A percentile compares a stretch with the other conserved stretches of the same genome.
Evolutionary conservation across 371 early-diverging fungal species (phyloP).

Genomic region (Apophysomyces trapeziformis): DNA sequence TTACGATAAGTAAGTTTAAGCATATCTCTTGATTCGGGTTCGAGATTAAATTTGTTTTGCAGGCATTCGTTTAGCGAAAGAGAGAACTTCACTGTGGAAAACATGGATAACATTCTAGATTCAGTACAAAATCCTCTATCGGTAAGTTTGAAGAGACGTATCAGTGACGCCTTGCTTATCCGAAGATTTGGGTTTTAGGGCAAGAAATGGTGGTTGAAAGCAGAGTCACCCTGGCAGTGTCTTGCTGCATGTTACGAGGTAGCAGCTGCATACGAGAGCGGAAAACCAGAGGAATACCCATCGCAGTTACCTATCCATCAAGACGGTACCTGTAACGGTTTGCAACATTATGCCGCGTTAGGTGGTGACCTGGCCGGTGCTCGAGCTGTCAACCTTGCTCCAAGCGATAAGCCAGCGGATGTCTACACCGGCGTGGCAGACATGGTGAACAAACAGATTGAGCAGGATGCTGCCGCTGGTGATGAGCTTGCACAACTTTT

Average conservation of each 20-base stretch:
- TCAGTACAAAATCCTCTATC: slow-evolving; percentile 82
- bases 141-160: slow-evolving; percentile 19
- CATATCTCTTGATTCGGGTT: not conserved
- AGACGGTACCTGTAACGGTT: slow-evolving; percentile 98
- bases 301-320: slow-evolving; percentile 93
- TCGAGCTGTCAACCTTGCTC: slow-evolving; percentile 87
- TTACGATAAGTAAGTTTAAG: slow-evolving; percentile 75
- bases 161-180: not conserved
- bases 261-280: slow-evolving; percentile 75
- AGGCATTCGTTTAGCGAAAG: slow-evolving; percentile 86
- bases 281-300: slow-evolving; percentile 72
- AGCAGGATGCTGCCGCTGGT: slow-evolving; percentile 66
- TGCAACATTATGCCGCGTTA: slow-evolving; percentile 98
- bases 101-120: slow-evolving; percentile 79
- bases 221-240: slow-evolving; percentile 95
- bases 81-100: slow-evolving; percentile 71
- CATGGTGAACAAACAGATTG: slow-evolving; percentile 71
- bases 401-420: slow-evolving; percentile 89
- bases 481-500: slow-evolving; percentile 61
- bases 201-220: slow-evolving; percentile 89
- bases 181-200: slow-evolving; percentile 46
- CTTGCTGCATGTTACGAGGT: slow-evolving; percentile 92
- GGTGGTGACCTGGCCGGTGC: slow-evolving; percentile 96
- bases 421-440: slow-evolving; percentile 93
- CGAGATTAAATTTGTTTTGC: slow-evolving; percentile 5